These are phyloP conservation scores for Closterium sp. DNA, from an alignment of 139 green algal genomes.

Conservation along the genomic window DNA sequence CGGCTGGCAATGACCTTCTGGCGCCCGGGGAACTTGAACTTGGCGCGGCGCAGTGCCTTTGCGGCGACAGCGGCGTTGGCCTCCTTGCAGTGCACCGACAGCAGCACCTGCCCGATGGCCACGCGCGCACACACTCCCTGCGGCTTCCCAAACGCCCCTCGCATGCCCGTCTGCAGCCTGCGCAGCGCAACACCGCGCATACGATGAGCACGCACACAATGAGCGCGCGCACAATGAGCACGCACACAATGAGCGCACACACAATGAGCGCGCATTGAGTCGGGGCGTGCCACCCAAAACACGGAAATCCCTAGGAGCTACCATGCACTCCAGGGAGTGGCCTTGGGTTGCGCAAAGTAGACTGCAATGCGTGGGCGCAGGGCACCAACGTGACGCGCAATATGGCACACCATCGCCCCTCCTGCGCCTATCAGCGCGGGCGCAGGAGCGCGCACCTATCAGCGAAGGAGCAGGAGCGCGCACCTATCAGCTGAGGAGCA, in stretches of 20 bases:
- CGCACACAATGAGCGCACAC: too few relatives aligned
- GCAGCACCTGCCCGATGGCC: conserved; percentile 94
- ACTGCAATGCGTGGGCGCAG: too few relatives aligned
- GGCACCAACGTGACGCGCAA: too few relatives aligned
- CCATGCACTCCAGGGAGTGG: too few relatives aligned
- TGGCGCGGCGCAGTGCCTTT: conserved; percentile 95
- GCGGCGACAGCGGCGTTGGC: conserved; percentile 71
- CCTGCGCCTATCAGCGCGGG: conserved; percentile 85
- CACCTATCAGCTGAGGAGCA: conserved; percentile 97
- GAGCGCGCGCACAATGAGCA: too few relatives aligned
- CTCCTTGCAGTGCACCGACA: conserved; percentile 95
- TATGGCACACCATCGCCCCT: too few relatives aligned
- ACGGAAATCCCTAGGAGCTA: too few relatives aligned
- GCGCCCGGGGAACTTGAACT: conserved; percentile 99
- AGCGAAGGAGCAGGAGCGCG: too few relatives aligned
- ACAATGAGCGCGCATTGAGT: too few relatives aligned
- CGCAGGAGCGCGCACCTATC: conserved; percentile 84
- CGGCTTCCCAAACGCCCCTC: conserved; percentile 96
- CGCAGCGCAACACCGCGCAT: neutral
- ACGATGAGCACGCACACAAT: too few relatives aligned
- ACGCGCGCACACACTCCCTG: conserved; percentile 86
- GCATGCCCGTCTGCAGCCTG: conserved; percentile 96
- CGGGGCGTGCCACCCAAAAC: too few relatives aligned
- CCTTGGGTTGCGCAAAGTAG: too few relatives aligned
- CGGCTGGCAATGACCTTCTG: conserved; percentile 94